Evolutionary conservation across 1,284 basidiomycete species (phyloP).

Genomic region (Marasmius oreades): DNA sequence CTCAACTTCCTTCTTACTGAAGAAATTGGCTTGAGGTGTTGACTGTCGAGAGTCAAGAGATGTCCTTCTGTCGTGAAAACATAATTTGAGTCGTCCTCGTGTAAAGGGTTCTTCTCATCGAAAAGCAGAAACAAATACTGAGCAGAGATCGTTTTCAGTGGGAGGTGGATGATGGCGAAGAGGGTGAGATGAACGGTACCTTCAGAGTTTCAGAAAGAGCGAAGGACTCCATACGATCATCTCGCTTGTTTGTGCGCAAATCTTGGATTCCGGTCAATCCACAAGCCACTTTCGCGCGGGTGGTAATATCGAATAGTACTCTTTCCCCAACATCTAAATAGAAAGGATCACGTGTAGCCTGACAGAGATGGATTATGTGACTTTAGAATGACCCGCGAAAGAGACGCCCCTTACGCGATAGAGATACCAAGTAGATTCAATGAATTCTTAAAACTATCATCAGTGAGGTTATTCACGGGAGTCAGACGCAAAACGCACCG

Average conservation of each 20-base stretch:
- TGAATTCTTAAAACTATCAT: constrained; percentile 56
- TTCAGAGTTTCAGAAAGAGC: constrained; percentile 88
- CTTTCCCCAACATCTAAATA: constrained; percentile 90
- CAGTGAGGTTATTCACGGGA: neutral
- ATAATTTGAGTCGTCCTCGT: constrained; percentile 74
- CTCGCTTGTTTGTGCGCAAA: constrained; percentile 73
- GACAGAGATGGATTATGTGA: neutral
- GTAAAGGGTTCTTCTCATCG: constrained; percentile 77
- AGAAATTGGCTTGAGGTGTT: constrained; percentile 54
- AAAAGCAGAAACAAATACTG: constrained; percentile 92
- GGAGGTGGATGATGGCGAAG: neutral
- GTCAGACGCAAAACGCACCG: constrained; percentile 33
- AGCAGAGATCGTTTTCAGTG: neutral
- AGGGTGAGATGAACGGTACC: constrained; percentile 36
- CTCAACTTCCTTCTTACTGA: constrained; percentile 58
- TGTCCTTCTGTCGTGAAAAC: constrained; percentile 95
- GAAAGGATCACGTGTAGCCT: constrained; percentile 90
- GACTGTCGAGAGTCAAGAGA: constrained; percentile 63
- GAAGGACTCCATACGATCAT: constrained; percentile 94
- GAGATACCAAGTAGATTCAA: constrained; percentile 93
- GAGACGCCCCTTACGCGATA: constrained; percentile 62
- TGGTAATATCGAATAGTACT: constrained; percentile 71
- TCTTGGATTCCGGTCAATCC: constrained; percentile 82
- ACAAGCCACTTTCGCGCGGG: constrained; percentile 77
- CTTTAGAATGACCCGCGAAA: constrained; percentile 10